Evolutionary conservation across 805 yeast genomes (phyloP), one percentile per base, ranked within the genome.

Genomic region (Scheffersomyces coipomensis): DNA sequence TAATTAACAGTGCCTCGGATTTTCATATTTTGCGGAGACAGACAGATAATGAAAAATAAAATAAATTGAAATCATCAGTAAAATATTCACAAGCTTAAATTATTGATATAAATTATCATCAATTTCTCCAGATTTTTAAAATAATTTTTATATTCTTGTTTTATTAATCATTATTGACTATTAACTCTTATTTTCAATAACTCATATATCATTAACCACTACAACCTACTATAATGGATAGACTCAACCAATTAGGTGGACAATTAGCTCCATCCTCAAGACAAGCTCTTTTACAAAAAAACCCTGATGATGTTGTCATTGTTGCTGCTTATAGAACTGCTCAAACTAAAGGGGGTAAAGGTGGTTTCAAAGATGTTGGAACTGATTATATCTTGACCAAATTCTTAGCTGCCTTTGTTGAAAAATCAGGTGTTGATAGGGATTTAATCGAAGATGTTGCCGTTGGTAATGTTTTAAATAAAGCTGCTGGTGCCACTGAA

Each of bases 401-500:
- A 47, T 78, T 91, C 43, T 67, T 89, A 42, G 64, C 70, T 43
- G 85, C 78, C 29, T 75, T 86, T 46, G 58, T 90, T 42, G 71
- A 75, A 42, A 74, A 73, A 46, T 64, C 78, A 29, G 65, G 70
- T 33, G 65, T 78, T 33, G 80, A 78, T 49, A 61, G 64, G 22
- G 46, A 52, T 41, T 57, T 79, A 48, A 81, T 91, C 45, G 95
- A 85, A 52, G 97, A 91, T 55, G 83, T 91, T 42, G 83, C 83
- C 23, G 83, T 88, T 46, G 98, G 98, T 50, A 91, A 91, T 62
- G 97, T 91, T 19, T 75, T 90, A 57, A 88, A 90, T 68, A 77
- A 79, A 34, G 96, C 96, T 36, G 95, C 97, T 18, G 98, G 97
- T 53, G 96, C 93, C 39, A 84, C 85, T 40, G 97, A 90, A 66